phyloP scores from a whole-genome alignment of 1,284 basidiomycete species.

The Sanghuangporus sanghuang region DNA sequence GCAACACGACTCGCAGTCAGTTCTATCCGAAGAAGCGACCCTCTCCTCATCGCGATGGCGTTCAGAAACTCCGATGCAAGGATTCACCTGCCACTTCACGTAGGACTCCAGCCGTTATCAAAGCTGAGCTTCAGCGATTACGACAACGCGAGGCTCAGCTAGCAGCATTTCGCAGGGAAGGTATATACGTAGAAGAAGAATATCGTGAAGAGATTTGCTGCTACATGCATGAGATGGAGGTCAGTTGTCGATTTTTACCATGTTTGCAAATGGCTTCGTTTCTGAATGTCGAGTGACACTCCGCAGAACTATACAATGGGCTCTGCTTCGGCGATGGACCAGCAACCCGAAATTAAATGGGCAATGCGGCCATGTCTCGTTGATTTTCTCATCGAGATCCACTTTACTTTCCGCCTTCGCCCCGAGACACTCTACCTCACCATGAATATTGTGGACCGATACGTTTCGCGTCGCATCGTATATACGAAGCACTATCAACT shows the following conservation, averaged over 20 bases:
- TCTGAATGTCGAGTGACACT: constrained; percentile 13
- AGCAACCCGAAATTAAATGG: constrained; percentile 96
- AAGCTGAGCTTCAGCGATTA: constrained; percentile 52
- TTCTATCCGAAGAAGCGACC: constrained; percentile 79
- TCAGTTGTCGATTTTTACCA: constrained; percentile 39
- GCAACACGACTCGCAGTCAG: constrained; percentile 48
- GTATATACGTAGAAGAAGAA: constrained; percentile 82
- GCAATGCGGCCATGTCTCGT: constrained; percentile 99
- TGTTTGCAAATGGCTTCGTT: not conserved
- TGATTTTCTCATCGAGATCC: constrained; percentile 98
- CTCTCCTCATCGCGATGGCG: constrained; percentile 57
- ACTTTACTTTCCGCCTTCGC: constrained; percentile 93
- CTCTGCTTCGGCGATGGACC: constrained; percentile 92
- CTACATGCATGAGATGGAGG: constrained; percentile 99
- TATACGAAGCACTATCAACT: constrained; percentile 99
- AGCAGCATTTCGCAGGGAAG: constrained; percentile 59
- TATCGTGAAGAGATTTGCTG: constrained; percentile 89
- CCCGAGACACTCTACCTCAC: constrained; percentile 98
- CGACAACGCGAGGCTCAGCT: constrained; percentile 66
- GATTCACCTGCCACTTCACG: constrained; percentile 44
- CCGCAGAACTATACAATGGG: constrained; percentile 78
- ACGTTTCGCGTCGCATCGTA: constrained; percentile 96
- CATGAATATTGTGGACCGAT: constrained; percentile 98
- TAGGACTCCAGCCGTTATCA: constrained; percentile 60
- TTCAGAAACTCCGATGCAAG: constrained; percentile 57